These are phyloP conservation scores for Apophysomyces sp. DNA, from an alignment of 371 early-diverging fungal species.

Conservation along the genomic window DNA sequence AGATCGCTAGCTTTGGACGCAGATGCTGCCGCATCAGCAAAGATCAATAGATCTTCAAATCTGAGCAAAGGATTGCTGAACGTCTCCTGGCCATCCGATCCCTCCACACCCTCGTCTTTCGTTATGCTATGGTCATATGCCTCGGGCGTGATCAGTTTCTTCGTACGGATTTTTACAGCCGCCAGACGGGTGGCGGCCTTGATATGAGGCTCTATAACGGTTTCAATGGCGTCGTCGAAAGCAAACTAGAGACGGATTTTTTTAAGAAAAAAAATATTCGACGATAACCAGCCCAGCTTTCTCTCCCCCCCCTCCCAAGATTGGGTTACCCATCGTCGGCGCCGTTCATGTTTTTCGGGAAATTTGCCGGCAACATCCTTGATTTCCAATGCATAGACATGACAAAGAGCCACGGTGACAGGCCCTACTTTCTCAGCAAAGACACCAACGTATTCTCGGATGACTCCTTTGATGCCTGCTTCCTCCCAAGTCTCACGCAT, in stretches of 20 bases:
- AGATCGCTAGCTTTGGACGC: neutral
- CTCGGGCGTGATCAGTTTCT: neutral
- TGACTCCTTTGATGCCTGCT: constrained; percentile 7
- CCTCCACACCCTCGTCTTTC: too few relatives aligned
- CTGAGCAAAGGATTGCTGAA: neutral
- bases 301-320: too few relatives aligned
- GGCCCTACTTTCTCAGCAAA: constrained; percentile 2
- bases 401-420: neutral
- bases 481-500: constrained; percentile 8
- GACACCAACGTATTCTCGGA: constrained; percentile 1
- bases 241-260: too few relatives aligned
- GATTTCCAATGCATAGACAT: neutral
- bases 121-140: too few relatives aligned
- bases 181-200: neutral
- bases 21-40: neutral
- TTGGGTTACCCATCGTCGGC: neutral
- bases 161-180: neutral
- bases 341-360: neutral
- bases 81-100: neutral
- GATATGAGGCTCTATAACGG: neutral
- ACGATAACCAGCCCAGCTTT: too few relatives aligned
- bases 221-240: neutral
- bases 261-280: neutral
- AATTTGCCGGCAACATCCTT: neutral
- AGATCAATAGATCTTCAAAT: neutral